Evolutionary conservation across 2,329 filamentous ascomycete genomes (phyloP).

Genomic region (Penicillium corylophilum): DNA sequence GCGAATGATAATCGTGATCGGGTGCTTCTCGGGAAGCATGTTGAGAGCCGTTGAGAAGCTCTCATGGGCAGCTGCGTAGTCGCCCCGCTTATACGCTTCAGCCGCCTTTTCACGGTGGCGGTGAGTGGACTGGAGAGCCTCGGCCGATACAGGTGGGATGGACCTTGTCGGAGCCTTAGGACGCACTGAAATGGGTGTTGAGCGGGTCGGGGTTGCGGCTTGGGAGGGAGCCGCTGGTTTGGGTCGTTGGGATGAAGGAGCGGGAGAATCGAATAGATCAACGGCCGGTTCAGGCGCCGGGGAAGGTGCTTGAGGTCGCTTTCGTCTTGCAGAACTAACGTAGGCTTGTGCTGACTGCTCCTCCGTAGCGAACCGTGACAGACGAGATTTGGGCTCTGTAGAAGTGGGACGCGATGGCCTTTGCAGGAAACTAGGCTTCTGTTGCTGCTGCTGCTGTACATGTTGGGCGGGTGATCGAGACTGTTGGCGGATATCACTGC

Average conservation of each 20-base stretch:
- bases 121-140: conserved; percentile 72
- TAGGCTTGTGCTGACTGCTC: conserved; percentile 81
- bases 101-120: conserved; percentile 76
- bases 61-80: conserved; percentile 81
- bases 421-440: conserved; percentile 58
- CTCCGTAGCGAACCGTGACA: conserved; percentile 72
- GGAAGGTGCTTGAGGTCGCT: conserved; percentile 53
- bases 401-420: conserved; percentile 40
- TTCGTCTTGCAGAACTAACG: conserved; percentile 80
- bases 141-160: conserved; percentile 65
- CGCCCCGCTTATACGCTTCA: conserved; percentile 88
- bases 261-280: conserved; percentile 62
- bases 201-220: conserved; percentile 44
- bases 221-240: conserved; percentile 36
- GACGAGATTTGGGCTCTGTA: conserved; percentile 56
- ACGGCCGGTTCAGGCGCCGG: conserved; percentile 50
- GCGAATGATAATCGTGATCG: conserved; percentile 81
- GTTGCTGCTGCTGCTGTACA: conserved; percentile 29
- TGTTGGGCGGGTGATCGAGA: conserved; percentile 24
- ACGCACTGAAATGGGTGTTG: conserved; percentile 45
- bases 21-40: conserved; percentile 73
- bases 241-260: conserved; percentile 29
- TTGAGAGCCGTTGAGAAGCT: conserved; percentile 77
- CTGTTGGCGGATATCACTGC: conserved; percentile 22
- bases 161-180: conserved; percentile 51